phyloP scores from a whole-genome alignment of 192 early-diverging fungal genomes.

The Umbelopsis sp. region DNA sequence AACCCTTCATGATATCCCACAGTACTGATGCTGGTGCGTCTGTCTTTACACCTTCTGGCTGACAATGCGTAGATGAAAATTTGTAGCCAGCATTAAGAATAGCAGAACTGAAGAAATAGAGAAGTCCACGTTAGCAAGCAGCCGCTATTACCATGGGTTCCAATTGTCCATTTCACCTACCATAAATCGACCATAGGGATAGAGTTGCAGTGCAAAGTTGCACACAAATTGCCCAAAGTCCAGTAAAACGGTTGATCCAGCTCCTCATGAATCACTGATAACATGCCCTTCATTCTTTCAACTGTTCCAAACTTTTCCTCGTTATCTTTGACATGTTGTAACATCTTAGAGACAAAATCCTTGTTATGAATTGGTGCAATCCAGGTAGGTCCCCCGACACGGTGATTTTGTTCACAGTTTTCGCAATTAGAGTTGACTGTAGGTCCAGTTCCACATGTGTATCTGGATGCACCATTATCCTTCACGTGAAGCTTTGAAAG shows the following conservation, averaged over 20 bases:
- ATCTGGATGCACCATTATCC: slow-evolving; percentile 62
- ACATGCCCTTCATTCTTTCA: slow-evolving; percentile 93
- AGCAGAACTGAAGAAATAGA: slow-evolving; percentile 66
- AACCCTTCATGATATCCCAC: slow-evolving; percentile 91
- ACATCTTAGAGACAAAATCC: slow-evolving; percentile 82
- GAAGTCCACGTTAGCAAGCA: no score
- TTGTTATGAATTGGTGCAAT: slow-evolving; percentile 80
- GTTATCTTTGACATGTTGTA: slow-evolving; percentile 66
- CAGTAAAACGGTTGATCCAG: slow-evolving; percentile 84
- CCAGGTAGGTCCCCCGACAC: slow-evolving; percentile 95
- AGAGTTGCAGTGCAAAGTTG: slow-evolving; percentile 71
- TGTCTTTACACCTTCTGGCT: slow-evolving; percentile 85
- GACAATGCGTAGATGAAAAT: slow-evolving; percentile 86
- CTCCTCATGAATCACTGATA: slow-evolving; percentile 84
- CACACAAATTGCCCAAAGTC: slow-evolving; percentile 65
- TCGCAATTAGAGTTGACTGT: slow-evolving; percentile 64
- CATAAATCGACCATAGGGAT: slow-evolving; percentile 69
- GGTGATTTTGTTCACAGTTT: slow-evolving; percentile 70
- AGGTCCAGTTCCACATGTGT: slow-evolving; percentile 65
- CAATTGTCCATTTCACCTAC: slow-evolving; percentile 48
- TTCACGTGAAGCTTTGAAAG: slow-evolving; percentile 65
- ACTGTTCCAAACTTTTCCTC: slow-evolving; percentile 74
- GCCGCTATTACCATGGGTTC: no score
- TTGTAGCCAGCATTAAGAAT: slow-evolving; percentile 89
- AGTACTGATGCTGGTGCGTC: slow-evolving; percentile 81